Evolutionary conservation across 2,329 filamentous ascomycete genomes (phyloP), one percentile per base, ranked within the genome.

Genomic region (Endoconidiophora polonica): DNA sequence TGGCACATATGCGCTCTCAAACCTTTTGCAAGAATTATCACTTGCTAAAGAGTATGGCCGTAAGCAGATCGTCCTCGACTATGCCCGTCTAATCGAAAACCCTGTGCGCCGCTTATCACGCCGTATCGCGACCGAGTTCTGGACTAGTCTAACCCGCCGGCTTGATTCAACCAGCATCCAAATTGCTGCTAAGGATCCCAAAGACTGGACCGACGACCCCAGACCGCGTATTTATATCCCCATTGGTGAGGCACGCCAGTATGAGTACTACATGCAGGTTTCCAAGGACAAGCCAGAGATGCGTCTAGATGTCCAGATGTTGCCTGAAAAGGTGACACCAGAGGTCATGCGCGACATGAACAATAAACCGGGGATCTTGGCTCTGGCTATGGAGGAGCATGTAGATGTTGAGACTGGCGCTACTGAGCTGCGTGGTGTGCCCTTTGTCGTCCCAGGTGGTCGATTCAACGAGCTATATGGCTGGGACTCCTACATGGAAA

Each of bases 401-500:
- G 68, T 66, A 10, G 76, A 94, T 58, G 74, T 76, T 3, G 68
- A 68, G 22, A 83, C 83, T 2, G 81, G 81, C 38, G 72, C 83
- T 61, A 77, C 76, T 54, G 82, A 82, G 3, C 68, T 93, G 39
- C 73, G 74, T 36, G 91, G 91, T 2, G 72, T 93, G 52, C 90
- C 91, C 0, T 98, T 96, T 58, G 87, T 96, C n/a, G 91, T 98
- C 2, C 91, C 91, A 0, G 91, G 91, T 53, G 91, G 91, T 22
- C 79, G 91, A 26, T 98, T 98, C 78, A 98, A 98, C 65, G 91
- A 98, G 64, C 68, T 98, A 20, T 98, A 98, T 62, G 90, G 90
- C 44, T 98, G 91, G 91, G 91, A 98, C 66, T 95, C 87, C 63
- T 98, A 96, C 69, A 96, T 98, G 87, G 86, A 90, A 63, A 91